These are phyloP conservation scores for Lactarius akahatsu DNA, from an alignment of 768 basidiomycete species.

Conservation along the genomic window DNA sequence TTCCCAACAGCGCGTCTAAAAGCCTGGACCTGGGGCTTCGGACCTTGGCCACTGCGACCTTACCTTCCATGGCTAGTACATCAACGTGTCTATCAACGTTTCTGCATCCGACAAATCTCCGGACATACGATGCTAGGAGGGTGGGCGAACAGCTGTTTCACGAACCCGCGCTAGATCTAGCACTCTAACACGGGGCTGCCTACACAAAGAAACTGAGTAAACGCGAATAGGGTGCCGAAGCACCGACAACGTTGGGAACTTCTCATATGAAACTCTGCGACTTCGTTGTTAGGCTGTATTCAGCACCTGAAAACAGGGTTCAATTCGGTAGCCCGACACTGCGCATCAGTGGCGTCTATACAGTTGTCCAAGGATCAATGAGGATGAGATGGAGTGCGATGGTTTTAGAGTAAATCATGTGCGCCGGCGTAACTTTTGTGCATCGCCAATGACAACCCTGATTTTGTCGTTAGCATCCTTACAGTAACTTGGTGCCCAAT, in stretches of 20 bases:
- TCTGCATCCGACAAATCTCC: not conserved
- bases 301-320: not conserved
- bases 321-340: too few relatives aligned
- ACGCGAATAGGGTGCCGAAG: not conserved
- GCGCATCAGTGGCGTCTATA: too few relatives aligned
- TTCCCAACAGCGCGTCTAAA: not conserved
- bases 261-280: not conserved
- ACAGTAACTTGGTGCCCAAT: too few relatives aligned
- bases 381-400: too few relatives aligned
- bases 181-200: not conserved
- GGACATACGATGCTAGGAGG: not conserved
- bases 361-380: too few relatives aligned
- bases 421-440: too few relatives aligned
- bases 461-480: too few relatives aligned
- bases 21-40: not conserved
- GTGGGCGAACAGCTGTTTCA: not conserved
- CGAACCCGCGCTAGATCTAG: not conserved
- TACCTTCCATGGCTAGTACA: not conserved
- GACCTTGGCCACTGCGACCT: not conserved
- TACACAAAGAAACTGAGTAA: not conserved
- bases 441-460: too few relatives aligned
- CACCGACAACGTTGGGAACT: not conserved
- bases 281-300: not conserved
- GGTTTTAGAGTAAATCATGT: too few relatives aligned
- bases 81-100: not conserved